phyloP scores from a whole-genome alignment of 2,329 filamentous ascomycete genomes.

The Pseudogymnoascus sp. region DNA sequence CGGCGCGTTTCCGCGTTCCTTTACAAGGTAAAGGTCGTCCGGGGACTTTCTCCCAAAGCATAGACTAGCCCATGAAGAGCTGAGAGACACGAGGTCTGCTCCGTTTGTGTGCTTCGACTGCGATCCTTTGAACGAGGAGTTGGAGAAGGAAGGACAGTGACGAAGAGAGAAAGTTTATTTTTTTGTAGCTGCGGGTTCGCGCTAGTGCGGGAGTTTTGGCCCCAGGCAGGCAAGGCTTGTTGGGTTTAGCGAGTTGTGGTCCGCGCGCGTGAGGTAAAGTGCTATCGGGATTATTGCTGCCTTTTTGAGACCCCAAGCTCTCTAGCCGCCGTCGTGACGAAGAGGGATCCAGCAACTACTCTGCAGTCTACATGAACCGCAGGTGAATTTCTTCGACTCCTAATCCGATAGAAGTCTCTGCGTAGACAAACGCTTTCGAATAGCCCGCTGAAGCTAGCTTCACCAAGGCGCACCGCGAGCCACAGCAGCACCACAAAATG shows the following conservation, averaged over 20 bases:
- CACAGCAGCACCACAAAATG: constrained; percentile 41
- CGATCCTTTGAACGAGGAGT: constrained; percentile 99
- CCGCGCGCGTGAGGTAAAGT: neutral
- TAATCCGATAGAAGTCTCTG: neutral
- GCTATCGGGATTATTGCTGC: neutral
- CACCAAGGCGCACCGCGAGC: neutral
- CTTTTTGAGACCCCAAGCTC: neutral
- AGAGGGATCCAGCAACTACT: neutral
- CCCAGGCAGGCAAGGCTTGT: constrained; percentile 3
- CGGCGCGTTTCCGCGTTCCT: constrained; percentile 92
- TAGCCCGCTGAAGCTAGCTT: constrained; percentile 2
- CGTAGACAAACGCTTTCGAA: neutral
- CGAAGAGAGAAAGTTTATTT: constrained; percentile 7
- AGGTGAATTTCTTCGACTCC: neutral
- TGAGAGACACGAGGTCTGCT: constrained; percentile 40
- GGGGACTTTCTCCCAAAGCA: constrained; percentile 99
- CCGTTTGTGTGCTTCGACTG: constrained; percentile 98
- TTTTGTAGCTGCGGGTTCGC: constrained; percentile 3
- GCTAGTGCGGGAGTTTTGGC: constrained; percentile 1
- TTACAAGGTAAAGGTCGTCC: constrained; percentile 61
- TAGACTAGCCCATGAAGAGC: constrained; percentile 30
- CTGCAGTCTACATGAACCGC: neutral
- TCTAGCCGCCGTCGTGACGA: neutral
- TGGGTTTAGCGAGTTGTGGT: neutral
- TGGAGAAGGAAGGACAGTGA: constrained; percentile 37